Base-by-base conservation (phyloP, 108 stramenopile genomes). In the Nitzschia inconspicua region DNA sequence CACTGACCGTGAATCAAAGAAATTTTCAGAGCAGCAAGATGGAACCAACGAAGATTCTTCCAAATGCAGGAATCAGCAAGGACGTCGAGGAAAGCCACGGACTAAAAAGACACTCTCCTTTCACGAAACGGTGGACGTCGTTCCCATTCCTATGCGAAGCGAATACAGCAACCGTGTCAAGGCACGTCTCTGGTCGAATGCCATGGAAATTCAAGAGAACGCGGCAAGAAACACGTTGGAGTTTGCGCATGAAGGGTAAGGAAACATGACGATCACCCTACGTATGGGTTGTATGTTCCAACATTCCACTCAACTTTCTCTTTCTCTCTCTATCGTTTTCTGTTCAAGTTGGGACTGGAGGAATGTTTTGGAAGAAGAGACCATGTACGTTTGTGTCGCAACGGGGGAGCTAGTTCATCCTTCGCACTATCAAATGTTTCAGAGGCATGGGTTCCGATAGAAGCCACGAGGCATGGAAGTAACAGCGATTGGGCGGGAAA, bases 361-460 rank as follows among this genome's bases (percentile, higher is more conserved):
- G 46, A 79, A 70, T 24, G 82, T 76, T 10, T 44, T 73, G 23
- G 88, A 90, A 50, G 88, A 87, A 59, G 84, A 85, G 18, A 34
- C 62, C 10, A 85, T 91, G 84, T 81, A 73, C 44, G 55, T 79
- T 18, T 66, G 70, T 24, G 36, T 57, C 44, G 30, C 51, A 3
- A 71, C 64, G 25, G 80, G 83, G 10, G 82, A 89, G 36, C 72
- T 76, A 4, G 75, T 89, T 26, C 88, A 89, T 65, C 88, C 88
- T 8, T 79, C 79, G 14, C 88, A 89, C 68, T 82, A 47, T 42
- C 62, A 66, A 24, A 6, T 6, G 4, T 19, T 34, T 35, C 28
- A 14, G 14, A 39, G 41, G n/a, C 30, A 13, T 30, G 35, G 14
- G 23, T 42, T 40, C 10, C 4, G 55, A 40, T 22, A 57, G 55